These are phyloP conservation scores for Blastomyces percursus DNA, from an alignment of 2,329 filamentous ascomycete species.

Conservation along the genomic window DNA sequence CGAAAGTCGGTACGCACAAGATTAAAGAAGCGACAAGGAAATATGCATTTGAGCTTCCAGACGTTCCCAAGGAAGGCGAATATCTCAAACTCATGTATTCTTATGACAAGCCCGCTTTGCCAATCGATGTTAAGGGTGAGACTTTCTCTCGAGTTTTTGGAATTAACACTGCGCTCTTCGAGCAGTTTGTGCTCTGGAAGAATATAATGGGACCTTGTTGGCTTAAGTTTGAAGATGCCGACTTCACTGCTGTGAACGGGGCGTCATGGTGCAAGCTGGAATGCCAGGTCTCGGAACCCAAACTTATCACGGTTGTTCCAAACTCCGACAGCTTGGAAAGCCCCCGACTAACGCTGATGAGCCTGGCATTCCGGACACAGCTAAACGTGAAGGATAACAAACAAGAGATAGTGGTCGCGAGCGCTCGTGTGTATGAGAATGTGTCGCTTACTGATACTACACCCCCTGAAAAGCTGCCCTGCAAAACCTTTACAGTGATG, in stretches of 20 bases:
- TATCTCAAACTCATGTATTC: constrained; percentile 96
- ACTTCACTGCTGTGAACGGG: constrained; percentile 77
- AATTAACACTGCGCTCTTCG: constrained; percentile 83
- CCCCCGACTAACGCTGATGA: constrained; percentile 92
- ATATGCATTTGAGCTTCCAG: constrained; percentile 87
- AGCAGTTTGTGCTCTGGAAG: constrained; percentile 98
- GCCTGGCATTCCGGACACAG: constrained; percentile 72
- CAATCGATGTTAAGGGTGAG: constrained; percentile 62
- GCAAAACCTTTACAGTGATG: constrained; percentile 83
- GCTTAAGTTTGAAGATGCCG: constrained; percentile 77
- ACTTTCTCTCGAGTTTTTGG: constrained; percentile 94
- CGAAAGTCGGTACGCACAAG: constrained; percentile 81
- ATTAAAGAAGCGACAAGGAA: constrained; percentile 83
- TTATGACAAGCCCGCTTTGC: constrained; percentile 68
- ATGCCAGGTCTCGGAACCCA: constrained; percentile 67
- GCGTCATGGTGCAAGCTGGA: constrained; percentile 97
- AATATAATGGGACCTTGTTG: constrained; percentile 99
- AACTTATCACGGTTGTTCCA: constrained; percentile 58
- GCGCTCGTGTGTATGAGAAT: constrained; percentile 85
- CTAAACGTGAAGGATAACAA: constrained; percentile 91
- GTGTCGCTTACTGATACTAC: constrained; percentile 79
- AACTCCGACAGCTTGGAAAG: constrained; percentile 73
- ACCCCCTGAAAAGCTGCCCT: constrained; percentile 75
- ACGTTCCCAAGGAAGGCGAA: constrained; percentile 75
- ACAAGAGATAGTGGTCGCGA: constrained; percentile 87